A percentile compares a stretch with the other conserved stretches of the same genome.
phyloP scores from a whole-genome alignment of 2,329 filamentous ascomycete genomes.

The Xylaria sp. region DNA sequence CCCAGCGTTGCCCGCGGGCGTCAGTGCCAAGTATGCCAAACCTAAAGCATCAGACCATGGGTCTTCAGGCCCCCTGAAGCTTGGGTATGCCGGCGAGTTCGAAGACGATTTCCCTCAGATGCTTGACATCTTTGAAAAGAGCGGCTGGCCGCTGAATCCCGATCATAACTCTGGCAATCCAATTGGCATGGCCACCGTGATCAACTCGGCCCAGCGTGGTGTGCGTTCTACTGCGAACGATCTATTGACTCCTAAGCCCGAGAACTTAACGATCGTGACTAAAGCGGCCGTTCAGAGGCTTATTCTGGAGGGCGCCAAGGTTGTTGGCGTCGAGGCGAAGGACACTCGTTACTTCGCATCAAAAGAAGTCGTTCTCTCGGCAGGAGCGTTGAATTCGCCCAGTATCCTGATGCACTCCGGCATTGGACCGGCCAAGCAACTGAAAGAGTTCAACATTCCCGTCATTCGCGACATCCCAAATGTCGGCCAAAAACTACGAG shows the following conservation, averaged over 20 bases:
- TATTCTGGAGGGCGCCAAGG: constrained; percentile 57
- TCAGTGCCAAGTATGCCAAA: constrained; percentile 58
- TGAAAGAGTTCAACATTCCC: constrained; percentile 50
- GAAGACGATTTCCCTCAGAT: constrained; percentile 59
- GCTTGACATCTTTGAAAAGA: constrained; percentile 59
- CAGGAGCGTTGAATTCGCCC: constrained; percentile 55
- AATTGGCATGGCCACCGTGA: constrained; percentile 59
- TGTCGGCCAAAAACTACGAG: constrained; percentile 55
- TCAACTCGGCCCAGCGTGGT: constrained; percentile 45
- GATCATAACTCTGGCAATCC: constrained; percentile 69
- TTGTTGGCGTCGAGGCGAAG: constrained; percentile 55
- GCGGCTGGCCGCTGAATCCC: constrained; percentile 55
- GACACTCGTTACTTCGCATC: constrained; percentile 15
- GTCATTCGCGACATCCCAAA: constrained; percentile 50
- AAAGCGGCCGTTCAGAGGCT: constrained; percentile 59
- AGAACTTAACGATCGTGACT: constrained; percentile 64
- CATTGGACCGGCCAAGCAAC: constrained; percentile 52
- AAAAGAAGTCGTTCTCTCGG: constrained; percentile 57
- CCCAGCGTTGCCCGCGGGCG: constrained; percentile 41
- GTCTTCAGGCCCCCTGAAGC: constrained; percentile 56
- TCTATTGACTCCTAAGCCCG: constrained; percentile 55
- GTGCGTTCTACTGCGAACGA: constrained; percentile 57
- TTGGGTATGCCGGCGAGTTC: constrained; percentile 60
- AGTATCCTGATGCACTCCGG: constrained; percentile 59
- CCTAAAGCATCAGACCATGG: constrained; percentile 61